Conservation (phyloP, 176 grass and related monocot species). For the Thinopyrum elongatum region DNA sequence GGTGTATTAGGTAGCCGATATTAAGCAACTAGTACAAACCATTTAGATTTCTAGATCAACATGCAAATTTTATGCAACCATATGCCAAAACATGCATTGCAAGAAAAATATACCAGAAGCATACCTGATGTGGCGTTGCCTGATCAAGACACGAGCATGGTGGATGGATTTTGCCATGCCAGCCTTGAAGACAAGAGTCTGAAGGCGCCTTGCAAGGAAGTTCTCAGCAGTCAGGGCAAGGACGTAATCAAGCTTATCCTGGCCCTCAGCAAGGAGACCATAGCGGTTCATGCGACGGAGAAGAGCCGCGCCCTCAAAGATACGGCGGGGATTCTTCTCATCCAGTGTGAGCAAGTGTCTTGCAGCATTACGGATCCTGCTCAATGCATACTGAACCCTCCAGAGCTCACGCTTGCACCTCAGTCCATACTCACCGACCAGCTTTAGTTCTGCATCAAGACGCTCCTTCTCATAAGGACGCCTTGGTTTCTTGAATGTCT, state of each 20-base stretch:
- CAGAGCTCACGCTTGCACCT: conserved; percentile 76
- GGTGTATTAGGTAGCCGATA: background rate
- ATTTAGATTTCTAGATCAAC: background rate
- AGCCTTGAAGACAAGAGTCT: conserved; percentile 79
- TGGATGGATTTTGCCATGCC: conserved; percentile 80
- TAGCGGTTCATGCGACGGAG: conserved; percentile 74
- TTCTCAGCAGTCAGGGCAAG: conserved; percentile 76
- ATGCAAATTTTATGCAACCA: background rate
- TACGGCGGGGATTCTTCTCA: conserved; percentile 73
- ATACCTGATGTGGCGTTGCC: conserved; percentile 77
- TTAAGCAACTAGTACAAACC: background rate
- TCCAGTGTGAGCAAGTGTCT: conserved; percentile 73
- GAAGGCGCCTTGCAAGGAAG: conserved; percentile 69
- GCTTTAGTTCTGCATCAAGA: conserved; percentile 64
- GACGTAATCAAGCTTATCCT: conserved; percentile 81
- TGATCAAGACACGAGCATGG: conserved; percentile 72
- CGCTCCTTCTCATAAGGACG: conserved; percentile 84
- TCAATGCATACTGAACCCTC: conserved; percentile 69
- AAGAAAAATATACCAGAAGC: background rate
- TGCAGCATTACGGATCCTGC: conserved; percentile 70
- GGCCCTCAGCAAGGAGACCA: conserved; percentile 63
- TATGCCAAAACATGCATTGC: background rate
- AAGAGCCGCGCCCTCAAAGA: conserved; percentile 79
- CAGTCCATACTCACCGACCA: conserved; percentile 70
- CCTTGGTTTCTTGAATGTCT: conserved; percentile 75